Percentiles rank a stretch among this genome's conserved stretches.
phyloP scores from a whole-genome alignment of 129 eudicot genomes.

The Saposhnikovia divaricata region DNA sequence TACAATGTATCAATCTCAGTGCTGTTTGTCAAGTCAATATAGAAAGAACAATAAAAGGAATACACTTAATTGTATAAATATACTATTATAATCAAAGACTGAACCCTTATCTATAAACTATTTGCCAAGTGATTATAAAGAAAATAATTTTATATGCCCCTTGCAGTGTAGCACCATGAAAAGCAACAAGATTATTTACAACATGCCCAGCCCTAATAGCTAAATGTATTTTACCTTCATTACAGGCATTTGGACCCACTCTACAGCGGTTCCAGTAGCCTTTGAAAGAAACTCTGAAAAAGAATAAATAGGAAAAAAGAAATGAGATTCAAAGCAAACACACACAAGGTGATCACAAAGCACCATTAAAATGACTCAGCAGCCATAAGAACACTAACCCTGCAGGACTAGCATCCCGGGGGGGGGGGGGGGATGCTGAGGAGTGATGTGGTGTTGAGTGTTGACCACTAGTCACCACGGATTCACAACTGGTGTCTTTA shows the following conservation, averaged over 20 bases:
- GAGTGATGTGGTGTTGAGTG: conserved; percentile 37
- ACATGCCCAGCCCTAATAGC: background rate
- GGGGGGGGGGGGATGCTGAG: conserved; percentile 53
- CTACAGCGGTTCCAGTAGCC: conserved; percentile 99
- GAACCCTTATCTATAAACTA: background rate
- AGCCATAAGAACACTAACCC: conserved; percentile 39
- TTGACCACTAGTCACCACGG: conserved; percentile 53
- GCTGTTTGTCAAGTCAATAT: no score
- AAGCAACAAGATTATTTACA: background rate
- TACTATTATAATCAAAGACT: background rate
- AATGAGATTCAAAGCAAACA: conserved; percentile 26
- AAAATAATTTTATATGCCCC: background rate
- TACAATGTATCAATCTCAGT: no score
- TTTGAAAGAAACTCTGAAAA: conserved; percentile 87
- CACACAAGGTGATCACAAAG: conserved; percentile 9
- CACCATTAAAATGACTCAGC: conserved; percentile 28
- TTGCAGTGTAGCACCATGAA: conserved; percentile 10
- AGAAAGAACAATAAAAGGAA: no score
- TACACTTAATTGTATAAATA: background rate
- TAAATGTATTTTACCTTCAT: conserved; percentile 58
- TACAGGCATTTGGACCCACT: conserved; percentile 99
- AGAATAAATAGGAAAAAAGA: background rate
- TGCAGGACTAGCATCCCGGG: conserved; percentile 62
- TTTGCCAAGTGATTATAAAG: background rate
- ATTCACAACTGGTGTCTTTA: conserved; percentile 50